phyloP scores from a whole-genome alignment of 2,329 filamentous ascomycete genomes.

The Curvularia spicifera region DNA sequence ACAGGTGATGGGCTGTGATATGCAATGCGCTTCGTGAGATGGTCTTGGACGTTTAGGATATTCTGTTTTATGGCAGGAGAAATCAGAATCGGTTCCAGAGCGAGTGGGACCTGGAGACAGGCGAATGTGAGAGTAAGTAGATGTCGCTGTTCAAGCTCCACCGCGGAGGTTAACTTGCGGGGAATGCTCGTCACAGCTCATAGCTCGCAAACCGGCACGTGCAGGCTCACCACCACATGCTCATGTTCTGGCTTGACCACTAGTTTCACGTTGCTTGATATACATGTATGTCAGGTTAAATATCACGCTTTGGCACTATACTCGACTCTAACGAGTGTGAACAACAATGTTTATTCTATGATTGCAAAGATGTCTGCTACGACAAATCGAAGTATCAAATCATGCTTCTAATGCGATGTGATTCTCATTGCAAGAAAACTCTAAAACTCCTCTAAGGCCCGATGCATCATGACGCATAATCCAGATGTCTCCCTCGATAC shows the following conservation, averaged over 20 bases:
- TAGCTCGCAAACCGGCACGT: constrained; percentile 25
- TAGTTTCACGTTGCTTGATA: not conserved
- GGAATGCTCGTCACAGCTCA: constrained; percentile 32
- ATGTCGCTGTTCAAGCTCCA: constrained; percentile 17
- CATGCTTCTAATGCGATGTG: constrained; percentile 37
- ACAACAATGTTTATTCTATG: not conserved
- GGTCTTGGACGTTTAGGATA: not conserved
- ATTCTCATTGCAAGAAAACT: constrained; percentile 46
- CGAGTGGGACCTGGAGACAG: constrained; percentile 3
- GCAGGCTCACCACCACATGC: constrained; percentile 4
- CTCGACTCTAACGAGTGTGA: not conserved
- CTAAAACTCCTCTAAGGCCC: constrained; percentile 51
- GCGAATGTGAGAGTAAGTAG: not conserved
- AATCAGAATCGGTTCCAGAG: not conserved
- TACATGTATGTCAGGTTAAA: not conserved
- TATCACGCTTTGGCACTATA: not conserved
- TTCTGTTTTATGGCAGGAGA: not conserved
- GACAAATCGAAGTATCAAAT: not conserved
- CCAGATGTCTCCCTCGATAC: constrained; percentile 43
- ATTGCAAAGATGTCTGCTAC: not conserved
- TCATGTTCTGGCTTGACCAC: not conserved
- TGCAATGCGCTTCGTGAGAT: not conserved
- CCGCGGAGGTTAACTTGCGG: constrained; percentile 26
- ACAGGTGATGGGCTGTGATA: not conserved
- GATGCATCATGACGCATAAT: constrained; percentile 47